Base-by-base conservation (phyloP, 306 rosid species). In the Prunus davidiana region DNA sequence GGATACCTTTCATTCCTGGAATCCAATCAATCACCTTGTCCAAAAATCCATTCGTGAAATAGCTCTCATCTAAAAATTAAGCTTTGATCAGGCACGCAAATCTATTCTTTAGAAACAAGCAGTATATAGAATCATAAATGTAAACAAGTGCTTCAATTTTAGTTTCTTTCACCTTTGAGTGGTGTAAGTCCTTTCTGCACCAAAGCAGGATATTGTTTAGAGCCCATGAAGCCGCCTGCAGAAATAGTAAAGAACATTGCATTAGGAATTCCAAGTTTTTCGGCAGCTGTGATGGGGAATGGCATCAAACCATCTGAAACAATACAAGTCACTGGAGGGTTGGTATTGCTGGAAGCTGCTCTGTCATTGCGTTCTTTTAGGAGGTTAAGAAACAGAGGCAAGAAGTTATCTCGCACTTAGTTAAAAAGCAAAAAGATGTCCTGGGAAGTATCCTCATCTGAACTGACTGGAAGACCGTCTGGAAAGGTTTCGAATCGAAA, bases 31-130 rank as follows among this genome's bases (percentile, higher is more conserved):
- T 22, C 24, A 22, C 74, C 46, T 70, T 15, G 27, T 70, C 74
- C 12, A 70, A 32, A 19, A 15, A 51, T 1, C 62, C 62, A 51
- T 70, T 28, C 28, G 62, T 50, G 16, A 70, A 51, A 18, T 34
- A 70, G 24, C 74, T 70, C 74, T 51, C 74, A 69, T 69, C 74
- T 70, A 60, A 24, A 24, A 62, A 12, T 28, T 16, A 62, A 19
- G 34, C 14, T 32, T 12, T 64, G 5, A 3, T 13, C 12, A 49
- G 54, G 4, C 54, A 60, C 3, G 24, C 6, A 6, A 6, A 25
- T 22, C 14, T 10, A 0, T 61, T 64, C 25, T 32, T 16, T 46
- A 38, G 54, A 11, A 22, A 43, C 34, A 12, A 45, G 20, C n/a
- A 43, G 12, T 11, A 30, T 30, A 30, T 30, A 30, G 5, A n/a